Evolutionary conservation across 352 stramenopile genomes (phyloP).

Genomic region (Globisporangium canariense): DNA sequence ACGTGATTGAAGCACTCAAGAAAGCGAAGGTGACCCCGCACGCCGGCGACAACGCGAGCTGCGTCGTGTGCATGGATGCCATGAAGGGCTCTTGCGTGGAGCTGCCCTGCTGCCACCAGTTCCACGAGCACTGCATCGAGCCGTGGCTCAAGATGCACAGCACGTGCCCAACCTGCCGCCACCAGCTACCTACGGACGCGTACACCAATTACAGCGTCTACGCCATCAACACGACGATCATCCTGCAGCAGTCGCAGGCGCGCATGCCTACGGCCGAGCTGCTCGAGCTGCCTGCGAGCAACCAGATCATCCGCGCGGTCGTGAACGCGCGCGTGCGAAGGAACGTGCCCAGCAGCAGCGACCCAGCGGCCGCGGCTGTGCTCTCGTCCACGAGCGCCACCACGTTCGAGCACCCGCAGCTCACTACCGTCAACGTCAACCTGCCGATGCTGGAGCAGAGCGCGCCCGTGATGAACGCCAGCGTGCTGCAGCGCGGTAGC

Average conservation of each 20-base stretch:
- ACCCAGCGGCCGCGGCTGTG: constrained; percentile 5
- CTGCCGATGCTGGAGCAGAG: constrained; percentile 52
- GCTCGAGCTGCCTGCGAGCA: constrained; percentile 76
- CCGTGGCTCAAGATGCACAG: constrained; percentile 86
- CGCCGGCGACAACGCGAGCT: constrained; percentile 25
- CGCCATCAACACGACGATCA: constrained; percentile 89
- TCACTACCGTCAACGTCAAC: constrained; percentile 34
- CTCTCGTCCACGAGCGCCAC: neutral
- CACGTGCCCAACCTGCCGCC: constrained; percentile 80
- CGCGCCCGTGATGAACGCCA: constrained; percentile 76
- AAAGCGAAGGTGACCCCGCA: constrained; percentile 24
- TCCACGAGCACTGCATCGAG: constrained; percentile 78
- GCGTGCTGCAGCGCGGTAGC: constrained; percentile 56
- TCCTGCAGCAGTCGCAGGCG: constrained; percentile 81
- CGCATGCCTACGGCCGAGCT: constrained; percentile 71
- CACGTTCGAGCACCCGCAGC: constrained; percentile 22
- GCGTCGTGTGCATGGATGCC: constrained; percentile 84
- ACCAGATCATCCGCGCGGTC: constrained; percentile 84
- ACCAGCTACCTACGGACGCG: constrained; percentile 75
- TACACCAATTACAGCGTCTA: constrained; percentile 88
- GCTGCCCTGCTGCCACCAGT: constrained; percentile 77
- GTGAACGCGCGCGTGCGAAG: constrained; percentile 80
- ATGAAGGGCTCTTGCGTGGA: constrained; percentile 52
- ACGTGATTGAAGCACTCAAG: constrained; percentile 64
- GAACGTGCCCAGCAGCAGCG: constrained; percentile 28